These are phyloP conservation scores for Starmerella bombicola DNA, from an alignment of 805 yeast genomes.

Conservation along the genomic window DNA sequence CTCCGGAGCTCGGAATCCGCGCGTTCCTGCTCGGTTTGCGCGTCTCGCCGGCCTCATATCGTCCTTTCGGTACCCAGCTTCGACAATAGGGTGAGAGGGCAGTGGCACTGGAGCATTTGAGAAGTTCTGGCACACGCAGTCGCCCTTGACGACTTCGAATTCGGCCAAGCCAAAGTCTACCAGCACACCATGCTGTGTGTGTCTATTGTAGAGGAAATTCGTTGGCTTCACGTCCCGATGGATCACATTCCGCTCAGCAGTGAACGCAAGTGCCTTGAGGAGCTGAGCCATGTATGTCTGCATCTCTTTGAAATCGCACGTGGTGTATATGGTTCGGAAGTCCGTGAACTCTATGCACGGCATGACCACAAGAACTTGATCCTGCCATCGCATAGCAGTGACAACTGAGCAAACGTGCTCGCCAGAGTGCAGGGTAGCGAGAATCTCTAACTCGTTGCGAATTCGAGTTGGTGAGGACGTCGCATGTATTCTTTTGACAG, in stretches of 20 bases:
- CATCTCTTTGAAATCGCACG: constrained; percentile 66
- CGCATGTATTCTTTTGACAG: constrained; percentile 84
- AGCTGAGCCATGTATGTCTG: constrained; percentile 69
- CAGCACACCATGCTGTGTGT: constrained; percentile 58
- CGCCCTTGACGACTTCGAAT: constrained; percentile 27
- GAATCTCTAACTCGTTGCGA: constrained; percentile 68
- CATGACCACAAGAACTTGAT: constrained; percentile 83
- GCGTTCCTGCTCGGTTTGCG: constrained; percentile 93
- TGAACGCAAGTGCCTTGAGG: constrained; percentile 58
- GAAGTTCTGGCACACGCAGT: constrained; percentile 15
- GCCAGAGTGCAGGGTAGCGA: constrained; percentile 34
- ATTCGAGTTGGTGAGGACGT: constrained; percentile 91
- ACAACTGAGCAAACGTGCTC: constrained; percentile 74
- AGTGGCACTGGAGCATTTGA: constrained; percentile 16
- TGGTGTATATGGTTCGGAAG: constrained; percentile 74
- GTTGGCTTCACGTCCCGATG: constrained; percentile 91
- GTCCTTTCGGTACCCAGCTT: constrained; percentile 68
- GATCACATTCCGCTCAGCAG: constrained; percentile 65
- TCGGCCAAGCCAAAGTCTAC: constrained; percentile 94
- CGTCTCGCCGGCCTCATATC: constrained; percentile 81
- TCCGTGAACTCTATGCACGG: constrained; percentile 88
- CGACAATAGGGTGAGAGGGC: constrained; percentile 26
- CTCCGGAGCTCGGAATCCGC: constrained; percentile 93
- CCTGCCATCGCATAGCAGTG: constrained; percentile 76
- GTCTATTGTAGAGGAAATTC: constrained; percentile 57